These are phyloP conservation scores for Dichotomopilus funicola DNA, from an alignment of 2,329 filamentous ascomycete genomes.

Conservation along the genomic window DNA sequence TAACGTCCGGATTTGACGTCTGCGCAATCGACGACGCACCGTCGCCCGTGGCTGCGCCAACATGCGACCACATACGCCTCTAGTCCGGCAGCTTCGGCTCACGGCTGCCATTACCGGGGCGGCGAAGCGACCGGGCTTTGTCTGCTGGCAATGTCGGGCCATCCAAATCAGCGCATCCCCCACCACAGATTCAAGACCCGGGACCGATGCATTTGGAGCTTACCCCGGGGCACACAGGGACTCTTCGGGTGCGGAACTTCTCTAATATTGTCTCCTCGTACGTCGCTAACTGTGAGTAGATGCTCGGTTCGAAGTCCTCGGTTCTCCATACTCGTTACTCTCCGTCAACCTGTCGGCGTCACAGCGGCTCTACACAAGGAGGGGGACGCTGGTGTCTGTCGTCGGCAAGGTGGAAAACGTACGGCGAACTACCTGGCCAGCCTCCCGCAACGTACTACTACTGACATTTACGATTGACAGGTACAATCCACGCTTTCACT, in stretches of 20 bases:
- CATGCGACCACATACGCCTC: conserved; percentile 40
- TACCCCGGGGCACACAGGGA: conserved; percentile 40
- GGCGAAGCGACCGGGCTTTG: conserved; percentile 29
- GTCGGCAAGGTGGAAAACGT: conserved; percentile 90
- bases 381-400: conserved; percentile 83
- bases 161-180: conserved; percentile 59
- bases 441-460: background rate
- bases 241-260: conserved; percentile 40
- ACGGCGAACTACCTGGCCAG: conserved; percentile 23
- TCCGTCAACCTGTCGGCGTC: conserved; percentile 90
- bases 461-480: conserved; percentile 37
- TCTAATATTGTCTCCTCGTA: background rate
- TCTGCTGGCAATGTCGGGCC: conserved; percentile 51
- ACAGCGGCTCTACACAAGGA: conserved; percentile 84
- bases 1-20: background rate
- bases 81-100: conserved; percentile 32
- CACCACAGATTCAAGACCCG: conserved; percentile 47
- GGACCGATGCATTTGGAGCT: conserved; percentile 51
- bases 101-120: conserved; percentile 20
- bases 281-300: conserved; percentile 46
- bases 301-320: conserved; percentile 89
- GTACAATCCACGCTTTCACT: conserved; percentile 83
- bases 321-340: conserved; percentile 85
- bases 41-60: conserved; percentile 15
- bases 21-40: background rate